phyloP scores from a whole-genome alignment of 176 grass and related monocot species.

The Aegilops bicornis region DNA sequence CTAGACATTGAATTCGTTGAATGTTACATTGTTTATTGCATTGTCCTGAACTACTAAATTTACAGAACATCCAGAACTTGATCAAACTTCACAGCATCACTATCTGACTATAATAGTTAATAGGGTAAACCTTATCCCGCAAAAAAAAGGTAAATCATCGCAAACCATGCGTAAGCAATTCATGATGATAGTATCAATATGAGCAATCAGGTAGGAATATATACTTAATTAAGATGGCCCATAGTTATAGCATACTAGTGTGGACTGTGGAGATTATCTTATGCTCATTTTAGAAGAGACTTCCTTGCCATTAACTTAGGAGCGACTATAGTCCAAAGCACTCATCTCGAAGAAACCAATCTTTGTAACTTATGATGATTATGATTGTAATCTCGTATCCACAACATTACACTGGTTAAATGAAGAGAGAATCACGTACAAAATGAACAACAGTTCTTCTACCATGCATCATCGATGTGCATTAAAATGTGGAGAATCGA shows the following conservation, averaged over 20 bases:
- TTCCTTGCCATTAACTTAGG: background rate
- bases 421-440: background rate
- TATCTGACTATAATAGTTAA: background rate
- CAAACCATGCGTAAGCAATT: background rate
- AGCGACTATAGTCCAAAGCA: background rate
- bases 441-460: background rate
- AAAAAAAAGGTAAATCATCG: background rate
- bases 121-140: background rate
- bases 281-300: constrained; percentile 12
- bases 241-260: background rate
- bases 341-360: background rate
- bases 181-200: constrained; percentile 10
- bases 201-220: background rate
- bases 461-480: background rate
- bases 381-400: background rate
- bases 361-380: background rate
- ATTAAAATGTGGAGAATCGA: background rate
- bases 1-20: background rate
- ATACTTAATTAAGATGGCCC: background rate
- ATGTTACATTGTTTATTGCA: background rate
- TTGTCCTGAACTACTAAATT: background rate
- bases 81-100: background rate
- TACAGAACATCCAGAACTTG: background rate
- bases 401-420: background rate
- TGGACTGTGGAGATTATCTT: background rate